Percentiles rank a stretch among this genome's conserved stretches.
Evolutionary conservation across 1,284 basidiomycete species (phyloP).

Genomic region (Lignosus rhinocerotis): DNA sequence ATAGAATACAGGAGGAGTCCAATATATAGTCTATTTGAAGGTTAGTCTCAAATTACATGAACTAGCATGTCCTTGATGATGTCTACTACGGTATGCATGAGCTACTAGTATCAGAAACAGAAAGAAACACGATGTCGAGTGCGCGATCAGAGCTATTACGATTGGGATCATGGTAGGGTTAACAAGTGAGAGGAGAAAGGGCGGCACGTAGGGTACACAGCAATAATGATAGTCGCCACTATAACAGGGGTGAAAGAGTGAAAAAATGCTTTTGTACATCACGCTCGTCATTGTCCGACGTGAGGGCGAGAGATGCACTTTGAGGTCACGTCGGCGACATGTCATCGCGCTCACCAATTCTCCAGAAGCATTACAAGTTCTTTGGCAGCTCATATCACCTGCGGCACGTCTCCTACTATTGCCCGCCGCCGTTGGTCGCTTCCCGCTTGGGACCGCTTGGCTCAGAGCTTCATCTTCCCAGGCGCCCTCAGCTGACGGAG

Average conservation of each 20-base stretch:
- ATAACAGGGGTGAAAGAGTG: background rate
- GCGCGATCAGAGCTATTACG: background rate
- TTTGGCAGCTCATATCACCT: background rate
- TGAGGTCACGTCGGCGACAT: too few species aligned
- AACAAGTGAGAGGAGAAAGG: background rate
- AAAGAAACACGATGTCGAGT: background rate
- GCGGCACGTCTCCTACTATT: too few species aligned
- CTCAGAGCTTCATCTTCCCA: too few species aligned
- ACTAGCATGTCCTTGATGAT: background rate
- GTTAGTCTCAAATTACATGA: background rate
- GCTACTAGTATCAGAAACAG: background rate
- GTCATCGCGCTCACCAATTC: too few species aligned
- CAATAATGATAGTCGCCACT: conserved; percentile 1
- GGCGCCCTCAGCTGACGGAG: conserved; percentile 27
- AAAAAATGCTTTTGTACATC: background rate
- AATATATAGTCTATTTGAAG: background rate
- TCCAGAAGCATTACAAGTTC: background rate
- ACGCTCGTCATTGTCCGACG: background rate
- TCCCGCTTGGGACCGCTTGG: too few species aligned
- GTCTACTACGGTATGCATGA: background rate
- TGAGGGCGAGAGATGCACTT: too few species aligned
- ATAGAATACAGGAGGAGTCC: background rate
- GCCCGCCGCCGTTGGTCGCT: background rate
- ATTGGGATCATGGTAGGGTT: background rate
- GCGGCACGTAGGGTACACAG: background rate